Percentiles rank a stretch among this genome's conserved stretches.
phyloP scores from a whole-genome alignment of 805 yeast genomes.

The Candida berthetii region DNA sequence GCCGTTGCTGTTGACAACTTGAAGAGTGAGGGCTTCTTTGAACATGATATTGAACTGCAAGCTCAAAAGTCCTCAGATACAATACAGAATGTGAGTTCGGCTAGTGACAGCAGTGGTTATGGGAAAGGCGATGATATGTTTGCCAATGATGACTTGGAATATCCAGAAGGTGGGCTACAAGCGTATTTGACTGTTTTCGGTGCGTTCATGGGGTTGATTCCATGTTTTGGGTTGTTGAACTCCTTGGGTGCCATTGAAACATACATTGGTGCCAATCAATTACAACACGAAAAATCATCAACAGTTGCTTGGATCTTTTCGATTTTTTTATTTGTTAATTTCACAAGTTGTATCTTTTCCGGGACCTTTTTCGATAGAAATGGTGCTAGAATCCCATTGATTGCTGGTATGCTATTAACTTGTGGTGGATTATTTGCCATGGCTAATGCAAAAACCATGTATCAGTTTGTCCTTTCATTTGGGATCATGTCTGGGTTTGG shows the following conservation, averaged over 20 bases:
- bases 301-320: constrained; percentile 64
- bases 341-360: constrained; percentile 40
- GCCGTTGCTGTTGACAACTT: neutral
- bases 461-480: constrained; percentile 57
- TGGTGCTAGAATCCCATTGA: constrained; percentile 39
- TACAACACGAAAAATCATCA: constrained; percentile 36
- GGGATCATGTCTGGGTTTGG: constrained; percentile 52
- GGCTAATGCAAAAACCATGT: constrained; percentile 42
- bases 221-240: constrained; percentile 51
- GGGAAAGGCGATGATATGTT: constrained; percentile 8
- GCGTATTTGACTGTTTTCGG: constrained; percentile 58
- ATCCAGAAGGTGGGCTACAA: constrained; percentile 54
- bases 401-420: constrained; percentile 33
- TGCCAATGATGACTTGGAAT: constrained; percentile 22
- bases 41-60: neutral
- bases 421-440: constrained; percentile 45
- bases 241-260: constrained; percentile 59
- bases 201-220: constrained; percentile 47
- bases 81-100: too few species aligned
- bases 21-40: neutral
- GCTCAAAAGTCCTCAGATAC: neutral
- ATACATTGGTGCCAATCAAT: constrained; percentile 49
- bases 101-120: neutral
- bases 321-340: constrained; percentile 42
- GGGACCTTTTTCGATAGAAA: constrained; percentile 54